Conservation (phyloP, 306 rosid species). For the Vigna unguiculata region DNA sequence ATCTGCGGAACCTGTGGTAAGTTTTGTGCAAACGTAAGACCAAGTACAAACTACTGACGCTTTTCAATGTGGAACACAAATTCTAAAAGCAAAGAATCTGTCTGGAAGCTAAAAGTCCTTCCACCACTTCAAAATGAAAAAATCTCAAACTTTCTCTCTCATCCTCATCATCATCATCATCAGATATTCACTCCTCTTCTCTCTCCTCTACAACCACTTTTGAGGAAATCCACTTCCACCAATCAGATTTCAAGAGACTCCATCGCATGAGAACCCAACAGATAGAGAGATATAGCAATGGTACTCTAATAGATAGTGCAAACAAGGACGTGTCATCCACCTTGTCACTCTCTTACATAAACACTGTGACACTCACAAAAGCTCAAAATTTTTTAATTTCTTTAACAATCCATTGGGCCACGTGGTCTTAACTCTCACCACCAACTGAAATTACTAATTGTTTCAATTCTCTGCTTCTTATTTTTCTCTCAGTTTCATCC, state of each 20-base stretch:
- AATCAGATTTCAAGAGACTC: slow-evolving; percentile 71
- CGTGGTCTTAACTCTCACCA: slow-evolving; percentile 65
- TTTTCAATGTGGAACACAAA: slow-evolving; percentile 43
- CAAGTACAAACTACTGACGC: slow-evolving; percentile 20
- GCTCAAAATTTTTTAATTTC: slow-evolving; percentile 6
- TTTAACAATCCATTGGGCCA: slow-evolving; percentile 50
- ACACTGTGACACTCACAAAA: slow-evolving; percentile 3
- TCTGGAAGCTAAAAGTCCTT: background rate
- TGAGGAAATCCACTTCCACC: slow-evolving; percentile 68
- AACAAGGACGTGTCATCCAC: background rate
- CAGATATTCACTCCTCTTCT: slow-evolving; percentile 43
- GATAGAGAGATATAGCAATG: slow-evolving; percentile 38
- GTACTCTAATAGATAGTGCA: background rate
- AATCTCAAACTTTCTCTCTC: slow-evolving; percentile 49
- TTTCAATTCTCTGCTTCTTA: slow-evolving; percentile 28
- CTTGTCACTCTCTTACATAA: background rate
- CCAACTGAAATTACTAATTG: slow-evolving; percentile 43
- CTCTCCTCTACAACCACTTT: slow-evolving; percentile 14
- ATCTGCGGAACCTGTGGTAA: slow-evolving; percentile 19
- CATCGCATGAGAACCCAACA: slow-evolving; percentile 53
- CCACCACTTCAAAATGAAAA: background rate
- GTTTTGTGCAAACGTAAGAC: background rate
- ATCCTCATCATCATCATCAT: slow-evolving; percentile 41
- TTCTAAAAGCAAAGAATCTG: slow-evolving; percentile 35
- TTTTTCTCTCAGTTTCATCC: slow-evolving; percentile 25